Evolutionary conservation across 495 filamentous ascomycete species (phyloP), one percentile per base, ranked within the genome.

Genomic region (Penicillium malachiteum): DNA sequence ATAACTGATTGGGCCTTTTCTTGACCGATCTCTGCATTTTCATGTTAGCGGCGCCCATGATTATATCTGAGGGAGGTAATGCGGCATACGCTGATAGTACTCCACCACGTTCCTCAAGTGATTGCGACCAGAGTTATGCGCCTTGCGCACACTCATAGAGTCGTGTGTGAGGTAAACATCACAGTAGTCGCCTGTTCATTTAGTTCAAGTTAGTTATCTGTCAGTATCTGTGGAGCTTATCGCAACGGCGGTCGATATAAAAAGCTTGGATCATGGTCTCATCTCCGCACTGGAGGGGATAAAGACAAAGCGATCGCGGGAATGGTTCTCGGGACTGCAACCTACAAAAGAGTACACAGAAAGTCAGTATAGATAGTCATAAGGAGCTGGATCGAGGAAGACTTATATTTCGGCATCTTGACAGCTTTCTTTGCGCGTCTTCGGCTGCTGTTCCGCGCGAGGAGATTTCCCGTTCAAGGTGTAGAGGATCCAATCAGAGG

Each of bases 121-220:
- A 75, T 98, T 98, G 44, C 93, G 84, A 55, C 94, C 94, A 64
- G 84, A 88, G 79, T 98, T 98, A 75, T 98, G 94, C 13, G 94
- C 94, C 76, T 97, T 97, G 66, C 94, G 90, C 67, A 98, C 94
- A 77, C 90, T 96, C 92, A 97, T 98, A 12, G 90, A 96, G 85
- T 98, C 95, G 81, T 98, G 94, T 54, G 95, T 98, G 61, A 98
- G 89, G 81, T 98, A 98, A 72, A 98, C 95, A 87, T 98, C 94
- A 83, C 94, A 98, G 80, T 97, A 98, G 72, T 98, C 94, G 81
- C 94, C 92, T 90, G 72, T 75, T n/a, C 58, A 72, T 62, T 43
- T 37, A 39, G 50, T 40, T 8, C 12, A 45, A 48, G 56, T 59
- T 47, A 56, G 50, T 50, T 50, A 39, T 48, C 12, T 50, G 41